Percentiles rank a stretch among this genome's conserved stretches.
Conservation (phyloP, 768 basidiomycete species). For the Leccinum sublutescens region DNA sequence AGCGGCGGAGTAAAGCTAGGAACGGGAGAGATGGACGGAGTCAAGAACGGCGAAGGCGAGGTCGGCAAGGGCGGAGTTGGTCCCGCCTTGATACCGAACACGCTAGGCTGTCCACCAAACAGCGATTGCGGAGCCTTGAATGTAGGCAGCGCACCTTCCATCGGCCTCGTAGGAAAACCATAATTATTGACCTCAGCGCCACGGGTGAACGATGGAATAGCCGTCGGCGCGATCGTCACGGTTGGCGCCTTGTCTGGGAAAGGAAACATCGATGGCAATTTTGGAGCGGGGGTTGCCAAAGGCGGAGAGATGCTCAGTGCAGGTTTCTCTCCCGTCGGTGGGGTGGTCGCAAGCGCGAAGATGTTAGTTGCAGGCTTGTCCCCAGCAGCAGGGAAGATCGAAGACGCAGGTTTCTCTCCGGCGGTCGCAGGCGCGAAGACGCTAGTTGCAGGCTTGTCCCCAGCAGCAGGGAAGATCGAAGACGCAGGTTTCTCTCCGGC, state of each 20-base stretch:
- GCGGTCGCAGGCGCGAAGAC: neutral
- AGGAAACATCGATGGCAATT: neutral
- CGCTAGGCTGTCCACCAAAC: conserved; percentile 14
- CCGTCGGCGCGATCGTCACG: conserved; percentile 5
- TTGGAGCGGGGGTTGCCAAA: too few relatives aligned
- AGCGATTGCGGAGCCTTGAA: conserved; percentile 4
- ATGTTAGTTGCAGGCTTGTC: too few relatives aligned
- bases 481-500: too few relatives aligned
- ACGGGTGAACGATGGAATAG: conserved; percentile 11
- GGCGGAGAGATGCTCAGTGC: too few relatives aligned
- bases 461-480: neutral
- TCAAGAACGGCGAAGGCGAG: conserved; percentile 3
- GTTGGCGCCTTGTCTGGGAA: neutral
- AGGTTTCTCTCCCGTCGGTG: too few relatives aligned
- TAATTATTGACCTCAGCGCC: neutral
- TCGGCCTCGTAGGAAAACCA: conserved; percentile 6
- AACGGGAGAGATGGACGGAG: neutral
- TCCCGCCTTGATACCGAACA: conserved; percentile 4
- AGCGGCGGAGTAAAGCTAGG: conserved; percentile 4
- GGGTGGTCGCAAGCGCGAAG: too few relatives aligned
- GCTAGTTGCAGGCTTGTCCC: neutral
- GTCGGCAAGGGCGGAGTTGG: neutral
- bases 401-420: neutral
- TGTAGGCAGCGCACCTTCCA: neutral
- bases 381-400: too few relatives aligned